phyloP scores from a whole-genome alignment of 441 rosid species.

The Iberis amara region DNA sequence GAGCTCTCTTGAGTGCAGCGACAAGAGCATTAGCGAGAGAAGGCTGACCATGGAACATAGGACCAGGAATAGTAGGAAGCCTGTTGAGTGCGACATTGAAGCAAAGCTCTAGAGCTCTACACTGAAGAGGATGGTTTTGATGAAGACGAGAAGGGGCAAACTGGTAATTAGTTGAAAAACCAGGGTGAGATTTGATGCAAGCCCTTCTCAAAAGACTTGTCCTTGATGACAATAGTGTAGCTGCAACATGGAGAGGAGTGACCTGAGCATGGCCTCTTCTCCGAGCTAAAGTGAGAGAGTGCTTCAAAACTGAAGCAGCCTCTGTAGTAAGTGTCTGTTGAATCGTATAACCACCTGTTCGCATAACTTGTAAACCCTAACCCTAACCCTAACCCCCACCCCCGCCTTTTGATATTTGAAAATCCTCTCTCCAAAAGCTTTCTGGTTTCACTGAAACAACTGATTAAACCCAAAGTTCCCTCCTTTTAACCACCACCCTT shows the following conservation, averaged over 20 bases:
- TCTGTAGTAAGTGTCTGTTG: slow-evolving; percentile 96
- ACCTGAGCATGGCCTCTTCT: slow-evolving; percentile 98
- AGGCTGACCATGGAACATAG: slow-evolving; percentile 62
- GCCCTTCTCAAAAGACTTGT: slow-evolving; percentile 71
- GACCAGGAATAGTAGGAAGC: slow-evolving; percentile 68
- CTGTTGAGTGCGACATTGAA: slow-evolving; percentile 86
- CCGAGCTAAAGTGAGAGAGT: slow-evolving; percentile 82
- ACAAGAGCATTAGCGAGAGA: slow-evolving; percentile 75
- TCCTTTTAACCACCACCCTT: slow-evolving; percentile 26
- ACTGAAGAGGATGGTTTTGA: slow-evolving; percentile 47
- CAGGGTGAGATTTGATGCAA: slow-evolving; percentile 70
- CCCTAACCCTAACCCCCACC: slow-evolving; percentile 46
- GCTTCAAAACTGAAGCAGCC: slow-evolving; percentile 99
- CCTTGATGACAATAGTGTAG: slow-evolving; percentile 68
- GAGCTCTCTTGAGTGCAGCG: slow-evolving; percentile 88
- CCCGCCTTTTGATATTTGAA: slow-evolving; percentile 22
- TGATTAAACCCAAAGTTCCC: slow-evolving; percentile 6
- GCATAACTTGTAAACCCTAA: slow-evolving; percentile 80
- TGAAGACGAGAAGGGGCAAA: slow-evolving; percentile 32
- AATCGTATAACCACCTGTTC: slow-evolving; percentile 86
- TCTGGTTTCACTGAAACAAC: slow-evolving; percentile 2
- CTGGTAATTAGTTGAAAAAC: slow-evolving; percentile 33
- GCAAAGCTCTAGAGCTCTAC: slow-evolving; percentile 90
- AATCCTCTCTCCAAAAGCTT: slow-evolving; percentile 17
- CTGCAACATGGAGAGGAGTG: slow-evolving; percentile 93